These are phyloP conservation scores for Biscutella laevigata DNA, from an alignment of 441 rosid species.

Conservation along the genomic window DNA sequence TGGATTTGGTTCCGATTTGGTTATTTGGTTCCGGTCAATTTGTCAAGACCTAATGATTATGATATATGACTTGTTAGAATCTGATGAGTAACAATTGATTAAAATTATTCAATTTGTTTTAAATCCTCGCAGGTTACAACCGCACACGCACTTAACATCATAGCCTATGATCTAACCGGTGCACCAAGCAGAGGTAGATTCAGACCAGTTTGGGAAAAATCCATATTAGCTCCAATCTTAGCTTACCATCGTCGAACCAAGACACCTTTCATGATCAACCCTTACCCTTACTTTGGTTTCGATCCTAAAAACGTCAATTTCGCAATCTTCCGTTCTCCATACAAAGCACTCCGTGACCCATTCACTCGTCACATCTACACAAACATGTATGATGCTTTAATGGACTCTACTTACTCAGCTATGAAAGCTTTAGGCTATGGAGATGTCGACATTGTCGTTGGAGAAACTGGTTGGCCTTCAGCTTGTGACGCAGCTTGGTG, in stretches of 20 bases:
- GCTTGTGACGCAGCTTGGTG: slow-evolving; percentile 38
- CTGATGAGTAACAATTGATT: neutral
- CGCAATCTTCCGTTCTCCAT: slow-evolving; percentile 37
- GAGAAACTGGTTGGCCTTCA: slow-evolving; percentile 66
- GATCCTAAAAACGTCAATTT: slow-evolving; percentile 30
- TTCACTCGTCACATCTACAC: slow-evolving; percentile 37
- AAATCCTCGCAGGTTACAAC: slow-evolving; percentile 64
- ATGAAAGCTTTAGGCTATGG: slow-evolving; percentile 51
- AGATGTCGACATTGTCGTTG: slow-evolving; percentile 40
- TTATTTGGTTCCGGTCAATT: no score
- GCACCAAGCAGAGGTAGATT: slow-evolving; percentile 49
- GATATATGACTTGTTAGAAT: neutral
- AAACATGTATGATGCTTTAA: slow-evolving; percentile 42
- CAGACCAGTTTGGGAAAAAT: slow-evolving; percentile 29
- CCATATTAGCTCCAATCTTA: slow-evolving; percentile 39
- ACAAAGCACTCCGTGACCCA: slow-evolving; percentile 37
- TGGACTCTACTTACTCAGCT: slow-evolving; percentile 44
- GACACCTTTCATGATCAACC: slow-evolving; percentile 53
- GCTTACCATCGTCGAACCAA: slow-evolving; percentile 43
- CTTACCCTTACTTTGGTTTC: slow-evolving; percentile 56
- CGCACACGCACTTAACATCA: slow-evolving; percentile 48
- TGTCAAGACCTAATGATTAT: no score
- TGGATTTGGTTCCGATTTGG: no score
- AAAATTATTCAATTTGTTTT: neutral
- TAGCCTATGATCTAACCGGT: slow-evolving; percentile 30